Evolutionary conservation across 768 basidiomycete genomes (phyloP), one percentile per base, ranked within the genome.

Genomic region (Xerocomellus dryophilus): DNA sequence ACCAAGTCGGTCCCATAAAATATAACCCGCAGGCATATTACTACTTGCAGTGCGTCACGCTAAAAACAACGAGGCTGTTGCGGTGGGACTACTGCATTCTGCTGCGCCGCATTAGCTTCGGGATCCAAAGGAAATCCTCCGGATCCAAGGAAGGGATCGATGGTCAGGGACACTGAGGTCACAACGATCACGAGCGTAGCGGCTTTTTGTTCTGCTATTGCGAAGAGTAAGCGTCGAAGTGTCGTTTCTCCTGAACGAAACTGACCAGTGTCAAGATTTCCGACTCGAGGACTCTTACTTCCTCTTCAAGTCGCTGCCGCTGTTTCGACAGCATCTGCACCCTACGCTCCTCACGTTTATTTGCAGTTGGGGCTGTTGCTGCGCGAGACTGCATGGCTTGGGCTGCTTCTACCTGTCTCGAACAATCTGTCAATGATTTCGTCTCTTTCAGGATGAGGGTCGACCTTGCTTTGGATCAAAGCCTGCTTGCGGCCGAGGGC

Each of bases 311-410:
- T 44, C 79, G 77, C 65, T 87, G 81, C 35, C 85, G 76, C 59
- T 90, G 86, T 58, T 82, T 85, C 12, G 75, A 76, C 7, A 90
- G 71, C 67, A 81, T 76, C 54, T 87, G 84, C 29, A 87, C 68
- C 41, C 84, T 78, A 15, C 86, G 77, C 31, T 80, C 79, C 63
- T 90, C 87, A 8, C 84, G 74, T 60, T 88, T 90, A 64, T 82
- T 83, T 6, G 72, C 73, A 12, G 79, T 76, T 0, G 81, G 78
- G 17, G 77, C 79, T 5, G 76, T 76, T 0, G 78, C 73, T 0
- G 76, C 68, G 23, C 77, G 70, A 34, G 76, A 75, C 32, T 75
- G 72, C 55, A 66, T 40, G 1, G 47, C 60, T 52, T 78, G 76
- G 0, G 80, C 79, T 23, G 76, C 75, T 44, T 88, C 85, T 7